phyloP scores from a whole-genome alignment of 225 moss, liverwort and hornwort species.

The Climacium dendroides region DNA sequence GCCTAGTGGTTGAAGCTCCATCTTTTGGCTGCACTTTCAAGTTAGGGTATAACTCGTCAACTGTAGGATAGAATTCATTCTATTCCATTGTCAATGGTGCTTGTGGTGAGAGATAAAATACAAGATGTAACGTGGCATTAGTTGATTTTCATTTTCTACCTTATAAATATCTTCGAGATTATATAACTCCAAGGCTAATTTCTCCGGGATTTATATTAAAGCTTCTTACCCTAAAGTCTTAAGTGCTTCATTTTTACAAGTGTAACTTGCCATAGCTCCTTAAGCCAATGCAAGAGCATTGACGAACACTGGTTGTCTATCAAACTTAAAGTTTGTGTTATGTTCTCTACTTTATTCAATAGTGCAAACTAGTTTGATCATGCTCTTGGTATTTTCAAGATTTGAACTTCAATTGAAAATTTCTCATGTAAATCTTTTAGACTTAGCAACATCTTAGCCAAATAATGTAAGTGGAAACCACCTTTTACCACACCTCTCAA shows the following conservation, averaged over 20 bases:
- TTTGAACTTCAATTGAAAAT: too few relatives aligned
- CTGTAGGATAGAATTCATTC: background rate
- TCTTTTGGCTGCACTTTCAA: too few relatives aligned
- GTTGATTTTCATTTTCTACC: background rate
- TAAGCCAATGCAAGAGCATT: fast-evolving
- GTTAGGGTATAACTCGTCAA: background rate
- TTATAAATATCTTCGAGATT: background rate
- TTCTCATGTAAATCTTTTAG: too few relatives aligned
- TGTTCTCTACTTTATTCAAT: fast-evolving
- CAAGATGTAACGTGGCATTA: background rate
- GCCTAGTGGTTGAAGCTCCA: too few relatives aligned
- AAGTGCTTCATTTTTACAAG: too few relatives aligned
- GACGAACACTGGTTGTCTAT: fast-evolving
- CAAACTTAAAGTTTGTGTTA: too few relatives aligned
- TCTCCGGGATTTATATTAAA: background rate
- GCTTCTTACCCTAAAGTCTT: too few relatives aligned
- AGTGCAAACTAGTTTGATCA: too few relatives aligned
- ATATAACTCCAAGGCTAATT: background rate
- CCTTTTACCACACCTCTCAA: background rate
- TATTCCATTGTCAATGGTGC: background rate
- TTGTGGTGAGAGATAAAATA: background rate
- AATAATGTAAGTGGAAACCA: too few relatives aligned
- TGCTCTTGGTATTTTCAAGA: too few relatives aligned
- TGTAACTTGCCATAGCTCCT: too few relatives aligned
- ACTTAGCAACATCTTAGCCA: too few relatives aligned